Conservation (phyloP, 2,329 filamentous ascomycete species). For the Seiridium unicorne region DNA sequence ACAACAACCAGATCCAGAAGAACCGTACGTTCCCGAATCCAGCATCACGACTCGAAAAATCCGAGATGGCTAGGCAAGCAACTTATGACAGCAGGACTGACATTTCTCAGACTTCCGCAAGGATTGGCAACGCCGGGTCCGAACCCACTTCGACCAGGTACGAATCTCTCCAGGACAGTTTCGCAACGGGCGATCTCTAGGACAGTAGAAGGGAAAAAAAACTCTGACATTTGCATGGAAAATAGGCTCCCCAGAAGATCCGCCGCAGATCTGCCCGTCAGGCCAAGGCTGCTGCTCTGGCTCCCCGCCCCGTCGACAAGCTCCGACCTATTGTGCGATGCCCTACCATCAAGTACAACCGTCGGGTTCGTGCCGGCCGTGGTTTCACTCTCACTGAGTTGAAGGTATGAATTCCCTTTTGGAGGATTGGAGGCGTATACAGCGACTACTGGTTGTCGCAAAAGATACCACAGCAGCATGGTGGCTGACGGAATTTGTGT, state of each 20-base stretch:
- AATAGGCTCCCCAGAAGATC: constrained; percentile 92
- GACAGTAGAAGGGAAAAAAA: neutral
- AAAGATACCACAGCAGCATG: neutral
- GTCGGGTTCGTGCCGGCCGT: constrained; percentile 91
- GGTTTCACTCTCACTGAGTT: constrained; percentile 97
- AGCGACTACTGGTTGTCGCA: neutral
- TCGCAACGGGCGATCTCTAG: too few species aligned
- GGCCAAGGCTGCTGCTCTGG: constrained; percentile 91
- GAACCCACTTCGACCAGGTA: constrained; percentile 99
- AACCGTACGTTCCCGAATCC: constrained; percentile 65
- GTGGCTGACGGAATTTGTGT: neutral
- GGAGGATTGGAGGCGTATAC: neutral
- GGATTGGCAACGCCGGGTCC: constrained; percentile 99
- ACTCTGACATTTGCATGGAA: constrained; percentile 32
- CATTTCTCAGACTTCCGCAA: constrained; percentile 83
- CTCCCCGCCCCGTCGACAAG: constrained; percentile 95
- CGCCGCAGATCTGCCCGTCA: constrained; percentile 87
- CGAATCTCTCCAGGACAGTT: constrained; percentile 16
- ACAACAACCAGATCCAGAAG: constrained; percentile 98
- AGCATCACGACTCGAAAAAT: constrained; percentile 2
- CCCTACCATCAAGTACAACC: constrained; percentile 99
- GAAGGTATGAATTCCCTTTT: constrained; percentile 67
- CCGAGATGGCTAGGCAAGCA: constrained; percentile 20
- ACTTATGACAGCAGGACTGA: constrained; percentile 34
- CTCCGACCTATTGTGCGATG: constrained; percentile 95